Base-by-base conservation (phyloP, 2,329 filamentous ascomycete species). In the Cytospora schulzeri region DNA sequence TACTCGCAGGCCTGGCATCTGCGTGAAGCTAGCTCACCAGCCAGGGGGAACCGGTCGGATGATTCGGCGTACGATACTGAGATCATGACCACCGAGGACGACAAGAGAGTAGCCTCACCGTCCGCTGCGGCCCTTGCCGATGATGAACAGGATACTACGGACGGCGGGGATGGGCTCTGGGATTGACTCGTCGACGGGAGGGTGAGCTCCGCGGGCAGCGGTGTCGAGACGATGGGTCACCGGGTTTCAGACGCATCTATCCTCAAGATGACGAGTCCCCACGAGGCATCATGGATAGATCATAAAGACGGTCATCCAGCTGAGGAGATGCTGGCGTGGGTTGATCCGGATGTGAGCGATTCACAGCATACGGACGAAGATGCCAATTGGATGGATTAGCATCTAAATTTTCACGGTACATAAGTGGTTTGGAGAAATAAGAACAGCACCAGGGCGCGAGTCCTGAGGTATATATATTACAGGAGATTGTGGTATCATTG, bases 111-210 rank as follows among this genome's bases (percentile, higher is more conserved):
- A 29, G 33, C 31, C 2, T 60, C 58, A 24, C 65, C 65, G 35
- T 59, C 33, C 29, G 54, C 41, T 19, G 62, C 65, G 19, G 62
- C 62, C n/a, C 62, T 65, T 15, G 65, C 65, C 6, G 65, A 67
- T 29, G 65, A 67, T 50, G 62, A 67, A 35, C 33, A 62, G 26
- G 62, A 62, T 28, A 64, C 45, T 3, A 66, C 66, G 3, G 63
- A 67, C 26, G 31, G 51, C 6, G 63, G 60, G 24, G 66, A 58
- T 9, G 66, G 63, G 15, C 54, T 66, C 17, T 67, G 59, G 53
- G 66, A 67, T 52, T 67, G 60, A 67, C 53, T 60, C 53, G 63
- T 67, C 52, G 57, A 61, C 24, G 57, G 52, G 61, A 63, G 66
- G 59, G 45, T 66, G 59, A 67, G 63, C 63, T 61, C 54, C 48